Evolutionary conservation across 2,329 filamentous ascomycete genomes (phyloP).

Genomic region (Lecanosticta acicola): DNA sequence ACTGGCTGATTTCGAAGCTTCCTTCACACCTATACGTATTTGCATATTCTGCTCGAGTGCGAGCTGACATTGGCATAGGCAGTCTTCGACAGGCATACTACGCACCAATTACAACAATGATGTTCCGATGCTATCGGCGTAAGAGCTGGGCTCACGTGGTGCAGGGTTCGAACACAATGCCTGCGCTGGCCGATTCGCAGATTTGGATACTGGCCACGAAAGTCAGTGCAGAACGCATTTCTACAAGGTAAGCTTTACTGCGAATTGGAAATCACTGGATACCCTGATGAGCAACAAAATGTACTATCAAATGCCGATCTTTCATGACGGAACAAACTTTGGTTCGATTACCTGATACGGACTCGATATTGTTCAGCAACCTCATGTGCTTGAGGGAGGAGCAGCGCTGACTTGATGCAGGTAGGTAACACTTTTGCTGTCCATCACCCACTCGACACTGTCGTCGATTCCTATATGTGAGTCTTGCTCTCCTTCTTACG

Average conservation of each 20-base stretch:
- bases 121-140: no score
- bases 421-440: constrained; percentile 18
- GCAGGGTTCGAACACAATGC: no score
- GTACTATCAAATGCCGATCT: constrained; percentile 49
- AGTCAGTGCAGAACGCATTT: no score
- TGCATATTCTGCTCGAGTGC: not conserved
- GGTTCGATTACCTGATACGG: constrained; percentile 46
- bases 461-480: constrained; percentile 17
- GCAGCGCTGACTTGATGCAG: constrained; percentile 22
- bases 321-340: constrained; percentile 40
- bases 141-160: no score
- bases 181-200: no score
- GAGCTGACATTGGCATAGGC: constrained; percentile 7
- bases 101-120: no score
- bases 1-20: constrained; percentile 45
- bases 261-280: not conserved
- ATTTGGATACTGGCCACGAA: no score
- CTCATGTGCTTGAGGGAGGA: not conserved
- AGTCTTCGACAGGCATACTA: not conserved
- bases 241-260: no score
- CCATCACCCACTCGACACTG: not conserved
- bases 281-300: constrained; percentile 41
- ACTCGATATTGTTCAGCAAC: constrained; percentile 1
- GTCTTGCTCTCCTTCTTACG: constrained; percentile 20
- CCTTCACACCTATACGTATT: constrained; percentile 4